Evolutionary conservation across 2,329 filamentous ascomycete species (phyloP).

Genomic region (Amesomyces nigricolor): DNA sequence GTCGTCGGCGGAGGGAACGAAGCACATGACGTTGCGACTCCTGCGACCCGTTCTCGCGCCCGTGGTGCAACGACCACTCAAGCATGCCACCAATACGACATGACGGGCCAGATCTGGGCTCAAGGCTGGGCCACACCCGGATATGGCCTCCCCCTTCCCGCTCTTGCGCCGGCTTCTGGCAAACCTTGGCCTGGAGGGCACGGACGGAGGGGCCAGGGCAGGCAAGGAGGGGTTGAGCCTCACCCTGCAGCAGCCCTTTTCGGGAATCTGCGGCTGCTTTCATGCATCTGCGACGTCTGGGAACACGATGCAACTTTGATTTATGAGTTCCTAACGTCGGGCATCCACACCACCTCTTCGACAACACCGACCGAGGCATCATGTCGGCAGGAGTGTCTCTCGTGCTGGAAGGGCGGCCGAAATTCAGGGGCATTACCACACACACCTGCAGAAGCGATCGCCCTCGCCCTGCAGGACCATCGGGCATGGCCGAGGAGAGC

Average conservation of each 20-base stretch:
- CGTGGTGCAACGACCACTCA: constrained; percentile 9
- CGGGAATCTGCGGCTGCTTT: constrained; percentile 18
- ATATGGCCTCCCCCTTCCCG: constrained; percentile 17
- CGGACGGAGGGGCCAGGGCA: constrained; percentile 5
- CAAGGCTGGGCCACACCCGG: constrained; percentile 18
- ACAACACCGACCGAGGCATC: neutral
- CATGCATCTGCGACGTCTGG: constrained; percentile 18
- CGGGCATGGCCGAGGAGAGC: constrained; percentile 20
- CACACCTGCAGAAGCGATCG: constrained; percentile 10
- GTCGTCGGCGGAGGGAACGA: neutral
- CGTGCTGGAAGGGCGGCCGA: neutral
- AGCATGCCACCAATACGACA: constrained; percentile 12
- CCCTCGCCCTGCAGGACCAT: constrained; percentile 5
- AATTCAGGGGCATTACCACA: neutral
- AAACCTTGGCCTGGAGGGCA: constrained; percentile 15
- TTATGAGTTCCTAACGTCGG: neutral
- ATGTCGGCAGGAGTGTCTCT: neutral
- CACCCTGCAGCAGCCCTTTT: constrained; percentile 16
- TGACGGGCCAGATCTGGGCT: constrained; percentile 21
- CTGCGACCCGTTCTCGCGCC: constrained; percentile 26
- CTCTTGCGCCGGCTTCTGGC: constrained; percentile 14
- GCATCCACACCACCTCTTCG: neutral
- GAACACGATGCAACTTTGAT: constrained; percentile 13
- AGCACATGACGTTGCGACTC: constrained; percentile 26
- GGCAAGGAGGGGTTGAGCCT: neutral